Base-by-base conservation (phyloP, 106 monocot species). In the Xerophyta viscosa region DNA sequence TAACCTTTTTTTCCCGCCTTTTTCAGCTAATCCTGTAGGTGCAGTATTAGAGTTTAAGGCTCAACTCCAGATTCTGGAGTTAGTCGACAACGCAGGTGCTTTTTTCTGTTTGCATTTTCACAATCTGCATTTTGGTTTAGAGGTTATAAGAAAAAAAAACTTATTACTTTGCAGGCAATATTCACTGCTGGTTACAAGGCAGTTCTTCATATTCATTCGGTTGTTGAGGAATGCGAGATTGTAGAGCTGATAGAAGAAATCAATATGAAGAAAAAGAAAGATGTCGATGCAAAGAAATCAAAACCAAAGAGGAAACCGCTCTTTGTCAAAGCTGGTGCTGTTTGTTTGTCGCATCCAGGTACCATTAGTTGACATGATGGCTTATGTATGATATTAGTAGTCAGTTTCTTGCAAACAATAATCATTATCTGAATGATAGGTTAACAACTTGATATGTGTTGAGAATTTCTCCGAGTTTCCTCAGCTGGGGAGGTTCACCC, bases 161-260 rank as follows among this genome's bases (percentile, higher is more conserved):
- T 48, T 31, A 20, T 55, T 31, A 33, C 69, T 24, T 23, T 3
- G 25, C 66, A 96, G 96, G 88, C 89, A 22, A 89, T 98, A 37
- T 98, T 98, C 21, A 98, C 96, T 54, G 89, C 96, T 60, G 96
- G 96, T 23, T 98, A 89, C 71, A 98, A 86, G 52, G 96, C 96
- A 25, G 62, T 98, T 1, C 52, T 98, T 50, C 96, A 98, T 54
- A 82, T 98, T 58, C 96, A 98, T 57, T 61, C 96, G 24, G 48
- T 89, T 36, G 89, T 89, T 13, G 96, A 98, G 71, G 96, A 98
- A 57, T 89, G 89, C 50, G 96, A 98, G 59, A 98, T 90, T 66
- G 82, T 90, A 48, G 85, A 98, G 15, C 72, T 98, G 20, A 52
- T 98, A 37, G 89, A 90, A 71, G 96, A 98, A 67, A 90, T 90